Evolutionary conservation across 2,329 filamentous ascomycete genomes (phyloP).

Genomic region (Ustilaginoidea virens): DNA sequence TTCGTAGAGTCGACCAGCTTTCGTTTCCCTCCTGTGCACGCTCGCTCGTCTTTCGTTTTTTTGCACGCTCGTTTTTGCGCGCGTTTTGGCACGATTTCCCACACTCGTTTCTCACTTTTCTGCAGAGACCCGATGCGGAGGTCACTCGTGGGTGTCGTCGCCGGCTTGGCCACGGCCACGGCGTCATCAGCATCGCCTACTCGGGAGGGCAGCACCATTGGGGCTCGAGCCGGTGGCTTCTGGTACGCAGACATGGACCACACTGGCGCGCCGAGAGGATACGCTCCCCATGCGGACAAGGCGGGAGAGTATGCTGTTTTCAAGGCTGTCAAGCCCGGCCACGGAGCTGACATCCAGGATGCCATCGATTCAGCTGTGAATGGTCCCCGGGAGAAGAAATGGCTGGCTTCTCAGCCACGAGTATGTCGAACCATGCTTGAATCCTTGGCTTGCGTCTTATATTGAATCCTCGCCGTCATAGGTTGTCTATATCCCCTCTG

Average conservation of each 20-base stretch:
- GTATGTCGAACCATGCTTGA: no score
- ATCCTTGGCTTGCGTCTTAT: no score
- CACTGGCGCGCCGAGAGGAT: constrained; percentile 19
- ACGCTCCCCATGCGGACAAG: constrained; percentile 23
- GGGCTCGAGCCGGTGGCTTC: constrained; percentile 13
- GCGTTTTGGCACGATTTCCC: no score
- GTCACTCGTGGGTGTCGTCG: neutral
- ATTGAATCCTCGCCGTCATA: no score
- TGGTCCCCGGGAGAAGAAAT: constrained; percentile 17
- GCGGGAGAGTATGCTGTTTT: constrained; percentile 22
- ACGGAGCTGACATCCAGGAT: constrained; percentile 20
- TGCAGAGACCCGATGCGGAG: neutral
- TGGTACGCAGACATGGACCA: constrained; percentile 30
- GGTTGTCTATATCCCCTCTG: no score
- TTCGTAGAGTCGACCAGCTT: no score
- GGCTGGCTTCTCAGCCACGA: constrained; percentile 27
- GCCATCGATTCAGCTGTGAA: constrained; percentile 23
- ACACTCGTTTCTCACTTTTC: no score
- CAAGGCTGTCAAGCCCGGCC: constrained; percentile 20
- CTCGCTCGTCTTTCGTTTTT: no score
- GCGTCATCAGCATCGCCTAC: constrained; percentile 8
- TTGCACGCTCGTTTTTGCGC: no score
- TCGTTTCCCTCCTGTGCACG: no score
- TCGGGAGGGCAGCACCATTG: neutral
- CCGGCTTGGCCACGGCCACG: constrained; percentile 6